phyloP scores from a whole-genome alignment of 108 stramenopile genomes.

The Cyclotella kingstonii region DNA sequence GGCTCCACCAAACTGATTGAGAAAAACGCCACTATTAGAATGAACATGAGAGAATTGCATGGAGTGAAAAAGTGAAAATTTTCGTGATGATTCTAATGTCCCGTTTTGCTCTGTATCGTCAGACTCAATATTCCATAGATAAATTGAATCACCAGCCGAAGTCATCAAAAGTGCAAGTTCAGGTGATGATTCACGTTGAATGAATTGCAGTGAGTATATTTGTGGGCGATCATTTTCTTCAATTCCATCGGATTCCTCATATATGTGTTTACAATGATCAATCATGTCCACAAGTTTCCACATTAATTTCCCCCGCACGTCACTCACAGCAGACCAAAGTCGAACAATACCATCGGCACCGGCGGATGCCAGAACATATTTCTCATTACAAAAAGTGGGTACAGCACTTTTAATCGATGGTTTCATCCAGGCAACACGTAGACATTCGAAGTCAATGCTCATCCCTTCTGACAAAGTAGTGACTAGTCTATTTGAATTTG shows the following conservation, averaged over 20 bases:
- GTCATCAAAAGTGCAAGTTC: conserved; percentile 72
- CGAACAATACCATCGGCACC: conserved; percentile 55
- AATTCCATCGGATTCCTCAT: conserved; percentile 14
- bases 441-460: conserved; percentile 61
- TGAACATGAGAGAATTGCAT: conserved; percentile 34
- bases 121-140: conserved; percentile 62
- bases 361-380: conserved; percentile 44
- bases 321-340: conserved; percentile 23
- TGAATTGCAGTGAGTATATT: conserved; percentile 78
- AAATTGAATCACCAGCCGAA: conserved; percentile 76
- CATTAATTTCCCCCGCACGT: conserved; percentile 8
- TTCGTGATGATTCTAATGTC: not conserved
- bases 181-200: conserved; percentile 32
- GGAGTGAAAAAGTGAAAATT: conserved; percentile 17
- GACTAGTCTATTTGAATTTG: conserved; percentile 45
- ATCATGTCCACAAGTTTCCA: conserved; percentile 37
- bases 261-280: conserved; percentile 36
- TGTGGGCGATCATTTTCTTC: conserved; percentile 68
- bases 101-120: not conserved
- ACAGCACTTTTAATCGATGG: not conserved
- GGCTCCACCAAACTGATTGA: conserved; percentile 66
- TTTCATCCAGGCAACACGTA: conserved; percentile 71
- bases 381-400: too few species aligned
- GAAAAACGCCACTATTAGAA: not conserved
- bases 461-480: conserved; percentile 55